Conservation (phyloP, 257 asterid species). For the Forsythia viridissima region DNA sequence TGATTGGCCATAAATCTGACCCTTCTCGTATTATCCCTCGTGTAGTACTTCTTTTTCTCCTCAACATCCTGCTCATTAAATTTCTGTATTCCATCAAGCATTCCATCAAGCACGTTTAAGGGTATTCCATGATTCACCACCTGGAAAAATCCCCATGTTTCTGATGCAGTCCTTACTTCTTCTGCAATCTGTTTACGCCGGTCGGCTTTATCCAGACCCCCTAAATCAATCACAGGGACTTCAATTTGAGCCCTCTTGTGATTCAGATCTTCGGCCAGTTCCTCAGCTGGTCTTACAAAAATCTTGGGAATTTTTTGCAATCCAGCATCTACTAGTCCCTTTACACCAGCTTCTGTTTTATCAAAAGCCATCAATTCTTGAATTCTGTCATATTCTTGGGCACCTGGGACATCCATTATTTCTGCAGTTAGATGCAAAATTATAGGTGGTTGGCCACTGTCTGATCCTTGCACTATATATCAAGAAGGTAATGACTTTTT, state of each 20-base stretch:
- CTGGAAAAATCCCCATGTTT: conserved; percentile 50
- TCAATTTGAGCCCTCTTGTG: not conserved
- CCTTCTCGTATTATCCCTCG: conserved; percentile 37
- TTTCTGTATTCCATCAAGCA: conserved; percentile 22
- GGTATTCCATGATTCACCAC: conserved; percentile 53
- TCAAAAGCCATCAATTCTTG: conserved; percentile 52
- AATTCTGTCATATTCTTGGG: conserved; percentile 17
- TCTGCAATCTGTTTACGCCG: conserved; percentile 29
- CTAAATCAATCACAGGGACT: conserved; percentile 49
- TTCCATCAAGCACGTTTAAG: conserved; percentile 27
- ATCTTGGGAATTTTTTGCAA: conserved; percentile 36
- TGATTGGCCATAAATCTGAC: conserved; percentile 35
- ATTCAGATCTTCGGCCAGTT: conserved; percentile 17
- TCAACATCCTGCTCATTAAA: conserved; percentile 37
- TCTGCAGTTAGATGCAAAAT: not conserved
- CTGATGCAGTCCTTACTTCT: conserved; percentile 37
- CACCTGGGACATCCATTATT: not conserved
- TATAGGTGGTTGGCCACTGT: not conserved
- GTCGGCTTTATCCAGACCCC: conserved; percentile 15
- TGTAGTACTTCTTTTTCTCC: conserved; percentile 43
- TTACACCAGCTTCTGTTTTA: conserved; percentile 56
- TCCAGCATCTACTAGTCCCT: conserved; percentile 45
- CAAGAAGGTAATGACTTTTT: too few relatives aligned
- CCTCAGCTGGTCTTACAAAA: conserved; percentile 37
- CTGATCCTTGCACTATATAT: not conserved